Evolutionary conservation across 352 stramenopile species (phyloP), one percentile per base, ranked within the genome.

Genomic region (Pythium angustatum): DNA sequence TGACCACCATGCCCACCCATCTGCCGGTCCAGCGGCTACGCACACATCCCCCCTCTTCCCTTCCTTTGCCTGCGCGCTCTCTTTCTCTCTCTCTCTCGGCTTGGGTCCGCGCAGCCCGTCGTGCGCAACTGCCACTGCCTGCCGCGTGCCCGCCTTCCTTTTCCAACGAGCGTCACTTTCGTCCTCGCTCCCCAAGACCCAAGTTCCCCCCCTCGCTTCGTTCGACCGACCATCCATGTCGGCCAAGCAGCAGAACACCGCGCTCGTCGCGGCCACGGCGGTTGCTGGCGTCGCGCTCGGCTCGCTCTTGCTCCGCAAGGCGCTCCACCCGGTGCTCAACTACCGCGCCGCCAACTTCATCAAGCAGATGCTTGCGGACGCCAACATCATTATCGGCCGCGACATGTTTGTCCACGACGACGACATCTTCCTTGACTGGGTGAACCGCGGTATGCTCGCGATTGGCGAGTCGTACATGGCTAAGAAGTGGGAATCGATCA

Each of bases 381-480:
- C 85, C 38, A 73, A 92, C 75, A 94, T 94, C 63, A 62, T 93
- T 48, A 68, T 94, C 34, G 85, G 83, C 58, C 83, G 83, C 58
- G 85, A 94, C 72, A 93, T 94, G 64, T 61, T 73, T 59, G 80
- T 94, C 56, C 77, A 94, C 72, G 83, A 94, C 72, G 78, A 90
- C 22, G 70, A 79, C 59, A 94, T 94, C 62, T 94, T 88, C 78
- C 78, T 94, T 17, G 85, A 94, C 79, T 94, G 85, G 85, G 74
- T 91, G 40, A 78, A 88, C 71, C 82, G 78, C 62, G 85, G 85
- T 60, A 94, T 94, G 85, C 70, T 94, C 45, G 85, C 74, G 27
- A 94, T 94, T 51, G 85, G 85, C 61, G 85, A 94, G 74, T 94
- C 85, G 53, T 94, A 94, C 82, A 94, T 94, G 85, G 79, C 77